Base-by-base conservation (phyloP, 345 rosid genomes). In the Camelina sativa region DNA sequence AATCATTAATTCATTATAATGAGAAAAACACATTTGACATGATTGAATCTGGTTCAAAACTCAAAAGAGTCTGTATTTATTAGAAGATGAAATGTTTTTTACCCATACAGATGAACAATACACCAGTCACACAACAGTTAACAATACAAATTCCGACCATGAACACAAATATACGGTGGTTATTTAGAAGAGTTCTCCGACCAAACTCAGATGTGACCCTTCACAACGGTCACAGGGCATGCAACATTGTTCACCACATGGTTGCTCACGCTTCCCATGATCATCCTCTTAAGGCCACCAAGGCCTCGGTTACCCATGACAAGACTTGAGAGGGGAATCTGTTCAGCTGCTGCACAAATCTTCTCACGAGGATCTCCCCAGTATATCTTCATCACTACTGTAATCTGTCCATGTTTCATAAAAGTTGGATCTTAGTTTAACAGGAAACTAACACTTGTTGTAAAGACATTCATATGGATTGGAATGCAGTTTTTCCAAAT, bases 341-440 rank as follows among this genome's bases (percentile, higher is more conserved):
- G 77, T 32, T 91, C 96, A 15, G 84, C 86, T 2, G 97, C 96
- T 80, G 86, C 93, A 43, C 90, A 85, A 11, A 91, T 76, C 90
- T 88, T 89, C 80, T 91, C 97, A 22, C 93, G 91, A 66, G 96
- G 67, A 76, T 91, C 97, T 57, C 97, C 97, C 96, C 96, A 89
- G 17, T 83, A 89, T 69, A 91, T 78, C 91, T 89, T 91, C 85
- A 85, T 65, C 46, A 88, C 69, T 75, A 89, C 90, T 47, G 65
- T 76, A 46, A 82, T 40, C 85, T 81, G 69, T 65, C 5, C 48
- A 57, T 47, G 67, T 61, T 64, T 30, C 73, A 56, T 20, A 81
- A 53, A 48, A 57, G 23, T 61, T 68, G 37, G 10, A 46, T 65
- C 30, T 6, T 32, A 1, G 7, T 4, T 54, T 30, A 22, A 20